These are phyloP conservation scores for Cruciata laevipes DNA, from an alignment of 257 asterid species.

Conservation along the genomic window DNA sequence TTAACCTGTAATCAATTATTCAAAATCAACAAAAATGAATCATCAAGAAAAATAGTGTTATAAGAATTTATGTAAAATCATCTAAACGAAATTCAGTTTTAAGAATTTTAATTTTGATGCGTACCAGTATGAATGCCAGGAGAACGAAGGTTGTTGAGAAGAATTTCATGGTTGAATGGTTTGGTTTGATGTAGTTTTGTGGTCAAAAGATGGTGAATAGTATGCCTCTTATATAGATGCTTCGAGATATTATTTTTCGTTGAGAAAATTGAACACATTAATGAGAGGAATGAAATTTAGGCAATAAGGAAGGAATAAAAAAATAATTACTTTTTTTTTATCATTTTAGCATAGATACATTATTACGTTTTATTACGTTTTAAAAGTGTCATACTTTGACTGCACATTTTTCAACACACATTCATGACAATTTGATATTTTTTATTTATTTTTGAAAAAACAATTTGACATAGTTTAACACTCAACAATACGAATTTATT, in stretches of 20 bases:
- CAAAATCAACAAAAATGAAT: background rate
- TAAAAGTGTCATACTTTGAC: no score
- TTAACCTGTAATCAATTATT: conserved; percentile 5
- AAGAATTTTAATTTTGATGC: background rate
- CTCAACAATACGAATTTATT: no score
- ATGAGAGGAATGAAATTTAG: no score
- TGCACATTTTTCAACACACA: no score
- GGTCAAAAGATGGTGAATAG: background rate
- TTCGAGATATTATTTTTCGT: background rate
- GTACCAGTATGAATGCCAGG: background rate
- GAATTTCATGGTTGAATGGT: background rate
- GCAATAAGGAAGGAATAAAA: no score
- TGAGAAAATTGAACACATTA: background rate
- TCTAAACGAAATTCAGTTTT: background rate
- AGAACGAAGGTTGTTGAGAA: conserved; percentile 1
- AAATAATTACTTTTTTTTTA: no score
- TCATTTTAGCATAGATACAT: no score
- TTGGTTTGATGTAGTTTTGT: background rate
- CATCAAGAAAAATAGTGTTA: background rate
- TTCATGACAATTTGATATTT: no score
- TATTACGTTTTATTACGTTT: no score
- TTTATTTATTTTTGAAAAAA: no score
- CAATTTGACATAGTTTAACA: no score
- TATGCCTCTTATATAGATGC: background rate
- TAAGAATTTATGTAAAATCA: background rate